phyloP scores from a whole-genome alignment of 306 rosid genomes.

The Cicer judaicum region DNA sequence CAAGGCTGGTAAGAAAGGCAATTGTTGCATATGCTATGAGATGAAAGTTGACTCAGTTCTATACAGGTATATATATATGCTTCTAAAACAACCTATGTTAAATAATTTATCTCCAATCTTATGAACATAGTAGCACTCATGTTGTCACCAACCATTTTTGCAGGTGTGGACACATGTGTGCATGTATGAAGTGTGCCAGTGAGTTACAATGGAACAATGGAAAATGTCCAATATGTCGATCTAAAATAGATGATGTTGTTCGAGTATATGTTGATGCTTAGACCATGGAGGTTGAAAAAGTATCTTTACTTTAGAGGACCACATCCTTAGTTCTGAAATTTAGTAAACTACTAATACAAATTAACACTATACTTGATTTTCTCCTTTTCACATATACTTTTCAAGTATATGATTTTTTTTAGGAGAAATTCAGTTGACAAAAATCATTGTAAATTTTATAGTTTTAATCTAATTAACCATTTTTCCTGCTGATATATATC shows the following conservation, averaged over 20 bases:
- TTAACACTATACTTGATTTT: slow-evolving; percentile 20
- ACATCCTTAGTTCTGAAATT: slow-evolving; percentile 42
- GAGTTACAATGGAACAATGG: slow-evolving; percentile 82
- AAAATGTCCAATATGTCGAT: slow-evolving; percentile 83
- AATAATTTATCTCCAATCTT: slow-evolving; percentile 30
- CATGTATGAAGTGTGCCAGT: slow-evolving; percentile 82
- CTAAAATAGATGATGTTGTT: slow-evolving; percentile 80
- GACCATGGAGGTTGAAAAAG: slow-evolving; percentile 48
- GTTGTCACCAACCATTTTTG: background rate
- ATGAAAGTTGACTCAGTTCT: slow-evolving; percentile 73
- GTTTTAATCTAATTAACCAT: slow-evolving; percentile 29
- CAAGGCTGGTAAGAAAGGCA: slow-evolving; percentile 57
- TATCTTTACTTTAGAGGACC: slow-evolving; percentile 48
- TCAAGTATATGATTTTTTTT: slow-evolving; percentile 43
- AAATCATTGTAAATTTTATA: slow-evolving; percentile 45
- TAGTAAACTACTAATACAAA: slow-evolving; percentile 34
- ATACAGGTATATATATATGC: slow-evolving; percentile 64
- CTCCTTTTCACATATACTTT: slow-evolving; percentile 53
- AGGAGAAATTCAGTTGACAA: slow-evolving; percentile 41
- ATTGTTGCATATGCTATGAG: slow-evolving; percentile 76
- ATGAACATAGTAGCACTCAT: background rate
- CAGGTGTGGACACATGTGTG: slow-evolving; percentile 96
- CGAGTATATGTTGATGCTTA: slow-evolving; percentile 57
- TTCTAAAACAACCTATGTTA: background rate
- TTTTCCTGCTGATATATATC: background rate